Evolutionary conservation across 306 rosid genomes (phyloP).

Genomic region (Alnus glutinosa): DNA sequence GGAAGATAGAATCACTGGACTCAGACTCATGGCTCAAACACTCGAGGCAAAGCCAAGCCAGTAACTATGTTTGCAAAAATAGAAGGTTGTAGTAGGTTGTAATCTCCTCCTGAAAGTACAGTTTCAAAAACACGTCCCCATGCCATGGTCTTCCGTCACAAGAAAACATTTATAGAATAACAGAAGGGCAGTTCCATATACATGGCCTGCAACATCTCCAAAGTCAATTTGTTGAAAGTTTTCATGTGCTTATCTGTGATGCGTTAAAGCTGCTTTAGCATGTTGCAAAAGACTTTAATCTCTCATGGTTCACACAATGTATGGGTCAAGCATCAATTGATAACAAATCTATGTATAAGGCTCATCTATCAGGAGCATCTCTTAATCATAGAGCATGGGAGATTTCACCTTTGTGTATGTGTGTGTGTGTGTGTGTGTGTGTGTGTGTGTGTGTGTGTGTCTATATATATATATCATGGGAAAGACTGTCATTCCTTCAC

Average conservation of each 20-base stretch:
- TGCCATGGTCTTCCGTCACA: slow-evolving; percentile 13
- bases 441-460: too few species aligned
- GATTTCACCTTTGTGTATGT: too few species aligned
- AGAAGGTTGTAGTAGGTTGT: neutral
- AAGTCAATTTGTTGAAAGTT: slow-evolving; percentile 1
- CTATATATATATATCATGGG: neutral
- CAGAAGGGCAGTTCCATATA: neutral
- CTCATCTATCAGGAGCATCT: neutral
- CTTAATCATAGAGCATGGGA: neutral
- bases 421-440: too few species aligned
- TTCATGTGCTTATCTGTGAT: neutral
- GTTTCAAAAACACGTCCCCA: neutral
- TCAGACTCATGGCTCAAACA: slow-evolving; percentile 6
- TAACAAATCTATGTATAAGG: neutral
- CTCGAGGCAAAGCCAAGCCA: slow-evolving; percentile 13
- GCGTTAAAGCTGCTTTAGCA: neutral
- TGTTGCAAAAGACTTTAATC: neutral
- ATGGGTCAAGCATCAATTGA: neutral
- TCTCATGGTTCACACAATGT: neutral
- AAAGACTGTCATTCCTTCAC: neutral
- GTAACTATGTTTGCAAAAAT: neutral
- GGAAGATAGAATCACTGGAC: slow-evolving; percentile 17
- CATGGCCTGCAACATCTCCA: neutral
- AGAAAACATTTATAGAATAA: neutral
- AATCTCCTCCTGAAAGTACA: slow-evolving; percentile 3